Conservation (phyloP, 1,139 yeast genomes). For the Petasospora rhodanensis region DNA sequence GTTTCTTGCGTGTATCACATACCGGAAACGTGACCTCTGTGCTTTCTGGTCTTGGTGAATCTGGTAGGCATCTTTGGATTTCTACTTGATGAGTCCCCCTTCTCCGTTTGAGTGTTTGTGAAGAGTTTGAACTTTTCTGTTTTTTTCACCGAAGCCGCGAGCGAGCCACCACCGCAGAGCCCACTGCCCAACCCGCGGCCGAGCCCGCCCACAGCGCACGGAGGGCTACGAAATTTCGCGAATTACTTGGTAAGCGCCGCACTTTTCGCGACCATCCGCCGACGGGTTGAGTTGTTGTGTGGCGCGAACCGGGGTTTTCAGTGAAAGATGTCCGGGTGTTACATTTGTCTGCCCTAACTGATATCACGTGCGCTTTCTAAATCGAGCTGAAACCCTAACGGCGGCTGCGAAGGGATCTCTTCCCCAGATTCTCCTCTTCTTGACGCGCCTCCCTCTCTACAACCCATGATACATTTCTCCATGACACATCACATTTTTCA, state of each 20-base stretch:
- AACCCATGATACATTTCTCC: too few relatives aligned
- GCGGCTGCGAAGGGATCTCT: not conserved
- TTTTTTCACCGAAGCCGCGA: constrained; percentile 10
- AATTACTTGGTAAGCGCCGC: not conserved
- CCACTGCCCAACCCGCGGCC: constrained; percentile 4
- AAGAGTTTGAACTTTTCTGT: constrained; percentile 13
- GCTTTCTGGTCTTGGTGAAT: constrained; percentile 99
- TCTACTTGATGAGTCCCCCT: constrained; percentile 18
- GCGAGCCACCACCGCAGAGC: constrained; percentile 1
- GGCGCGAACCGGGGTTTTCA: not conserved
- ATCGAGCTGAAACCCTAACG: not conserved
- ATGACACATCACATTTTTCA: too few relatives aligned
- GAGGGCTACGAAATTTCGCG: not conserved
- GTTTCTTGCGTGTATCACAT: constrained; percentile 37
- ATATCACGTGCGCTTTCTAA: not conserved
- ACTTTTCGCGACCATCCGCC: not conserved
- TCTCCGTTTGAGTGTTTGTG: constrained; percentile 3
- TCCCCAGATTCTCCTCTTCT: not conserved
- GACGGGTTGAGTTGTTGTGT: not conserved
- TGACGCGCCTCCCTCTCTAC: not conserved
- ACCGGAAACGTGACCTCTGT: constrained; percentile 99
- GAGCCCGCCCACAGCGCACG: constrained; percentile 1
- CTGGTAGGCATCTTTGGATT: constrained; percentile 89
- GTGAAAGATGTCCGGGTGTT: not conserved
- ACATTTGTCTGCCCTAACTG: too few relatives aligned